Percentiles rank a stretch among this genome's conserved stretches.
These are phyloP conservation scores for Paramecium tetraurelia DNA, from an alignment of 73 alveolate species.

Conservation along the genomic window DNA sequence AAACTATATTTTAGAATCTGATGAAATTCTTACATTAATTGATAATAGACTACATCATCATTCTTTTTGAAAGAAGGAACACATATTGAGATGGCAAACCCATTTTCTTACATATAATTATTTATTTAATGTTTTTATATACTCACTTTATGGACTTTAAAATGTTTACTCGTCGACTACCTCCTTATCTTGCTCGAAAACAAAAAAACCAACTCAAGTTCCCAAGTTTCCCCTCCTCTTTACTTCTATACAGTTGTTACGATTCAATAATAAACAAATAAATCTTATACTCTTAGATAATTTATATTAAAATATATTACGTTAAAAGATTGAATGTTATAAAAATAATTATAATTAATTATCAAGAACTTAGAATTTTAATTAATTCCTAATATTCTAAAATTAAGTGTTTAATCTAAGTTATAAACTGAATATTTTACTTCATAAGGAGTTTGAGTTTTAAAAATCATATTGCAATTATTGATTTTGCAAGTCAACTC, in stretches of 20 bases:
- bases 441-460: neutral
- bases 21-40: neutral
- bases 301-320: neutral
- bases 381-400: neutral
- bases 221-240: neutral
- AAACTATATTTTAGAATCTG: neutral
- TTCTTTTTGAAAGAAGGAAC: neutral
- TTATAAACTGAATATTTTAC: neutral
- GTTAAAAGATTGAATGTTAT: neutral
- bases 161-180: neutral
- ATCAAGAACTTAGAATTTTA: neutral
- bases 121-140: slow-evolving; percentile 7
- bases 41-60: slow-evolving; percentile 10
- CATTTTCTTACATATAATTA: slow-evolving; percentile 27
- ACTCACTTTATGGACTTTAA: neutral
- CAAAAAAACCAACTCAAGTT: neutral
- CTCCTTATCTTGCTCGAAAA: neutral
- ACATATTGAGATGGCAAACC: neutral
- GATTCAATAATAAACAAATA: neutral
- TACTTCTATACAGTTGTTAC: neutral
- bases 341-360: neutral
- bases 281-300: neutral
- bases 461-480: neutral
- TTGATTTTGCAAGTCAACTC: neutral
- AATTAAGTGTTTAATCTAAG: neutral